Percentiles rank a stretch among this genome's conserved stretches.
phyloP scores from a whole-genome alignment of 176 grass and related monocot genomes.

The Oryza coarctata region DNA sequence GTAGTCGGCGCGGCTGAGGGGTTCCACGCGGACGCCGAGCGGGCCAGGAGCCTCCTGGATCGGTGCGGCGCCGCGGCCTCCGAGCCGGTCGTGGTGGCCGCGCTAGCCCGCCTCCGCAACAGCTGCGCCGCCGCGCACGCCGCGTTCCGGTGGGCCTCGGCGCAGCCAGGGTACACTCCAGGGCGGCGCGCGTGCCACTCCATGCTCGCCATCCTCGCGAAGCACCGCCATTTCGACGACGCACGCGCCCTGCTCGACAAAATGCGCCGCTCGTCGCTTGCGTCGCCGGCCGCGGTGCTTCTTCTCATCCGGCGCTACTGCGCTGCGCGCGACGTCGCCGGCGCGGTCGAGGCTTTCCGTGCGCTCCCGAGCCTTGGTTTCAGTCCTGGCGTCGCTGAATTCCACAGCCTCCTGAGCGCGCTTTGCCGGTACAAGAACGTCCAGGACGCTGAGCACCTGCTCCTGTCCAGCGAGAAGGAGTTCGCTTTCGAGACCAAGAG shows the following conservation, averaged over 20 bases:
- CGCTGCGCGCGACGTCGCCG: constrained; percentile 57
- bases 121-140: constrained; percentile 70
- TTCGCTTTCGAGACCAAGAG: constrained; percentile 86
- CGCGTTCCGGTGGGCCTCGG: constrained; percentile 70
- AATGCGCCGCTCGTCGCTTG: constrained; percentile 59
- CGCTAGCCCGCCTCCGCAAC: constrained; percentile 64
- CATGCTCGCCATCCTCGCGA: constrained; percentile 82
- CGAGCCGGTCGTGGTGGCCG: constrained; percentile 58
- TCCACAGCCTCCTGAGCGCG: constrained; percentile 67
- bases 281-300: constrained; percentile 49
- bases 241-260: constrained; percentile 64
- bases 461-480: constrained; percentile 54
- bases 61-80: constrained; percentile 56
- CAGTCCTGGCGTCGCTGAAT: constrained; percentile 41
- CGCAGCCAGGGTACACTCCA: constrained; percentile 56
- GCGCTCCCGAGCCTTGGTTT: constrained; percentile 58
- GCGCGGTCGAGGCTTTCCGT: constrained; percentile 65
- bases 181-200: constrained; percentile 60
- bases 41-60: constrained; percentile 38
- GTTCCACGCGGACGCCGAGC: constrained; percentile 24
- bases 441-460: constrained; percentile 73
- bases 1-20: constrained; percentile 44
- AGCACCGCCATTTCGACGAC: constrained; percentile 72
- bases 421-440: constrained; percentile 86
- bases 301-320: constrained; percentile 62